Conservation (phyloP, 495 filamentous ascomycete genomes). For the Aspergillus bridgeri region DNA sequence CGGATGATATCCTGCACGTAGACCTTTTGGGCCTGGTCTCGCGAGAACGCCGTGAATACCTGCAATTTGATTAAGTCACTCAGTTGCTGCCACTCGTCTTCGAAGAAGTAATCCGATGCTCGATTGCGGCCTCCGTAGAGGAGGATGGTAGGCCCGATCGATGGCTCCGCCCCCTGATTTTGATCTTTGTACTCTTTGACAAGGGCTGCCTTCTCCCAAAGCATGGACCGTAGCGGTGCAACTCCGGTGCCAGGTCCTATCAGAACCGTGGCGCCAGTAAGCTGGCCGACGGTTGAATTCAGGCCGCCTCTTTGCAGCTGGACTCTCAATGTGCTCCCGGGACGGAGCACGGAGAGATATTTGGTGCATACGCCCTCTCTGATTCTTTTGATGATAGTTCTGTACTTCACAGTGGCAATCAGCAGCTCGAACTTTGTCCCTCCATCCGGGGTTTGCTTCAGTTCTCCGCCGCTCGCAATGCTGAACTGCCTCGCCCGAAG, state of each 20-base stretch:
- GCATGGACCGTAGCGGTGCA: constrained; percentile 78
- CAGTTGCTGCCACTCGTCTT: constrained; percentile 63
- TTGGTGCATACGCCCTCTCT: constrained; percentile 87
- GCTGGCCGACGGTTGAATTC: constrained; percentile 44
- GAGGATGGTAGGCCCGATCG: constrained; percentile 43
- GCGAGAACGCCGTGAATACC: constrained; percentile 79
- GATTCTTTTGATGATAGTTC: constrained; percentile 80
- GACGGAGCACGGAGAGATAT: constrained; percentile 64
- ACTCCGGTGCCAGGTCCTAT: constrained; percentile 89
- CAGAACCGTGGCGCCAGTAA: constrained; percentile 63
- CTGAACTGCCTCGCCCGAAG: constrained; percentile 83
- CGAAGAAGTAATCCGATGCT: constrained; percentile 73
- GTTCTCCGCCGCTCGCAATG: constrained; percentile 69
- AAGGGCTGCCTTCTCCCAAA: constrained; percentile 60
- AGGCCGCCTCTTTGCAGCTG: constrained; percentile 56
- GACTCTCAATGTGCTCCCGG: constrained; percentile 56
- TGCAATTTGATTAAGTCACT: constrained; percentile 38
- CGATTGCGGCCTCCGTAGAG: constrained; percentile 80
- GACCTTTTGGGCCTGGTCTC: constrained; percentile 68
- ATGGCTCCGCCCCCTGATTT: constrained; percentile 23
- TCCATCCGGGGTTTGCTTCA: constrained; percentile 37
- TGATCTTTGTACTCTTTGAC: constrained; percentile 38
- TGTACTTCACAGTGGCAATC: constrained; percentile 88
- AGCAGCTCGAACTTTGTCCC: constrained; percentile 67
- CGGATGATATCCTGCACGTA: constrained; percentile 89